phyloP scores from a whole-genome alignment of 257 asterid genomes.

The Petrea volubilis region DNA sequence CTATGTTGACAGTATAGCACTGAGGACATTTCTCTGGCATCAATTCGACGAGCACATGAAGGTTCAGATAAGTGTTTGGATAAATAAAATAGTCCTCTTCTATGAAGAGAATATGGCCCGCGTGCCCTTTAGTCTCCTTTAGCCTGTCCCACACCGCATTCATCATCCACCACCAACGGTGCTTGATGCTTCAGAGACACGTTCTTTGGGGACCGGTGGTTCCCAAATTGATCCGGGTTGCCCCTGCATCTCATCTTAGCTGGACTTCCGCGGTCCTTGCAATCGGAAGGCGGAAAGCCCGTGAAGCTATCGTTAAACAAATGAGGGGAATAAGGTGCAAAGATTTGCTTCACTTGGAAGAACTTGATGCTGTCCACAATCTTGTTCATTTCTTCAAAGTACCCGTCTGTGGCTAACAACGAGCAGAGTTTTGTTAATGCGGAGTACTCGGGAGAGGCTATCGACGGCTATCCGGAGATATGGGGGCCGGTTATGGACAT shows the following conservation, averaged over 20 bases:
- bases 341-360: constrained; percentile 90
- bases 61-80: constrained; percentile 85
- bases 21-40: constrained; percentile 74
- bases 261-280: constrained; percentile 64
- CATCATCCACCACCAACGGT: constrained; percentile 99
- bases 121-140: constrained; percentile 62
- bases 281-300: constrained; percentile 61
- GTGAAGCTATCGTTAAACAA: constrained; percentile 62
- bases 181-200: constrained; percentile 97
- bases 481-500: constrained; percentile 94
- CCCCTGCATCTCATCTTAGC: constrained; percentile 57
- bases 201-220: constrained; percentile 78
- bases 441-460: constrained; percentile 72
- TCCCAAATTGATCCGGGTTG: constrained; percentile 84
- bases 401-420: constrained; percentile 94
- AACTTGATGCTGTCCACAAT: constrained; percentile 63
- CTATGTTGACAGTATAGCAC: constrained; percentile 91
- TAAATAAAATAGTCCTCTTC: constrained; percentile 94
- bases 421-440: constrained; percentile 76
- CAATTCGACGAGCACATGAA: constrained; percentile 63
- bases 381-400: constrained; percentile 73
- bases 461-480: constrained; percentile 72
- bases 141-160: constrained; percentile 94
- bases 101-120: constrained; percentile 80
- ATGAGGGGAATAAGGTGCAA: constrained; percentile 93